Base-by-base conservation (phyloP, 306 rosid genomes). In the Leucaena leucocephala region DNA sequence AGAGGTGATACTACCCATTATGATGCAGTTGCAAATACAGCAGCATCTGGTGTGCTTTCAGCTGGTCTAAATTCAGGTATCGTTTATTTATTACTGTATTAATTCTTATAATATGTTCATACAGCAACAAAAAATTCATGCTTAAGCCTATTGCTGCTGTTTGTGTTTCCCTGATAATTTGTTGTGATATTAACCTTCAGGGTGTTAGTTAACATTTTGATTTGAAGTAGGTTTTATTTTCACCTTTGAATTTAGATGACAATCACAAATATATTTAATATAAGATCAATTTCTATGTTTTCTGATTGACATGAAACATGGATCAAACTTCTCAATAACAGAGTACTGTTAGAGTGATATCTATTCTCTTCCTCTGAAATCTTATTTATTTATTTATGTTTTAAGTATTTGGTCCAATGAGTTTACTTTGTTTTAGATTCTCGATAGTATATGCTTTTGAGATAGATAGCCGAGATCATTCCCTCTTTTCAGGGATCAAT, bases 1-100 rank as follows among this genome's bases (percentile, higher is more conserved):
- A 88, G 93, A 82, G 99, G 99, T 48, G 99, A 95, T 83, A 95
- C 99, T 79, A 76, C 96, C 55, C 99, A 95, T 76, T 95, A 95
- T 83, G 98, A 93, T 42, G 96, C 94, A 50, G 98, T 95, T 73
- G 97, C 92, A 76, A 95, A 93, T 81, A 89, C 98, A 66, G 86
- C 95, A 40, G 94, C 99, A 71, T 93, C 98, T 35, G 99, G 99
- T 83, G 96, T 93, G 59, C 99, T 93, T 83, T 93, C 97, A 45
- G 99, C 99, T 15, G 86, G 96, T 62, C 83, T 91, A 73, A 75
- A 83, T 35, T 91, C 97, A 85, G 98, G 98, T 95, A 78, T 80
- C 71, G 59, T 55, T 73, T 78, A 64, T 71, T 73, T 34, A 13
- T 52, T 40, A 55, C 33, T 55, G 34, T 19, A 16, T 7, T 38